These are phyloP conservation scores for Rutstroemia sydowiana DNA, from an alignment of 2,329 filamentous ascomycete genomes.

Conservation along the genomic window DNA sequence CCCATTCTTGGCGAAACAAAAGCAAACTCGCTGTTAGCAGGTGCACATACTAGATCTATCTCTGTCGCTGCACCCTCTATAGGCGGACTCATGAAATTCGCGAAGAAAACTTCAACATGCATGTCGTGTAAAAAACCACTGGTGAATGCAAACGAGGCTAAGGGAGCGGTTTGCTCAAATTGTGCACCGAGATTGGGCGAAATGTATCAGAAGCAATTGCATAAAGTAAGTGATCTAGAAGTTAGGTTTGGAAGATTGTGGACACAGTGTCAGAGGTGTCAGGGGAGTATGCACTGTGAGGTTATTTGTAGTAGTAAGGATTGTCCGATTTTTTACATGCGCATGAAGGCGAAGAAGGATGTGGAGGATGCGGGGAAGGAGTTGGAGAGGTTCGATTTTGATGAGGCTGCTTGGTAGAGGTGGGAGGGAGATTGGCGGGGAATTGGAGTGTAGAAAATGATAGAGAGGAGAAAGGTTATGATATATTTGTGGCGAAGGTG, in stretches of 20 bases:
- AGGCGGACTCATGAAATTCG: conserved; percentile 95
- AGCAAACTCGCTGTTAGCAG: conserved; percentile 75
- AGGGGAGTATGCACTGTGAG: conserved; percentile 96
- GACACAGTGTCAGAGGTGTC: conserved; percentile 97
- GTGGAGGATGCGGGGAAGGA: conserved; percentile 93
- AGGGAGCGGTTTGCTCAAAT: conserved; percentile 80
- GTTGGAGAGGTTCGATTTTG: conserved; percentile 79
- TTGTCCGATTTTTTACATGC: conserved; percentile 99
- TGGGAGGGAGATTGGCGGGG: neutral
- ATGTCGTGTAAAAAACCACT: conserved; percentile 99
- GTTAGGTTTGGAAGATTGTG: conserved; percentile 87
- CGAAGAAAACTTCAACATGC: conserved; percentile 95
- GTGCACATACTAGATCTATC: conserved; percentile 91
- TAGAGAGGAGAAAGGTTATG: too few relatives aligned
- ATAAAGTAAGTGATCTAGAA: conserved; percentile 85
- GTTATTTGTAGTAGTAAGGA: conserved; percentile 95
- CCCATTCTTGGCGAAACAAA: conserved; percentile 93
- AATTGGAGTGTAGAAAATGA: too few relatives aligned
- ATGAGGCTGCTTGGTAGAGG: conserved; percentile 53
- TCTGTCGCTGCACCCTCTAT: conserved; percentile 85
- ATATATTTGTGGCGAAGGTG: too few relatives aligned
- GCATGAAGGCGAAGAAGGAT: conserved; percentile 99
- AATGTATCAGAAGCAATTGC: conserved; percentile 84
- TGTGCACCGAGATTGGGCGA: conserved; percentile 82
- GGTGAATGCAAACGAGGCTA: conserved; percentile 66